A percentile compares a stretch with the other conserved stretches of the same genome.
Conservation (phyloP, 192 early-diverging fungal species). For the Linnemannia hyalina region DNA sequence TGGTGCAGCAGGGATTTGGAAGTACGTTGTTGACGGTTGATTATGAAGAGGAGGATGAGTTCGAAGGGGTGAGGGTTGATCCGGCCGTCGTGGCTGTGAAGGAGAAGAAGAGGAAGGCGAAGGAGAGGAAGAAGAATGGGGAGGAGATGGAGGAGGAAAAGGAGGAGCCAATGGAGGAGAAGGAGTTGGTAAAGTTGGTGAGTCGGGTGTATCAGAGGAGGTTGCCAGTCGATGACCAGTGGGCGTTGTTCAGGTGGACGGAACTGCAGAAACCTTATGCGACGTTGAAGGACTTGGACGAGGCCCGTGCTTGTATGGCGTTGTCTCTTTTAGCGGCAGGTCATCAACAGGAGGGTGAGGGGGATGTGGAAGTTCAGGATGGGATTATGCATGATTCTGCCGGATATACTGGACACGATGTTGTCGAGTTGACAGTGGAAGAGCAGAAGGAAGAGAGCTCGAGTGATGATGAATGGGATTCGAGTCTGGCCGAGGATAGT, state of each 20-base stretch:
- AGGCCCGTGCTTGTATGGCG: not conserved
- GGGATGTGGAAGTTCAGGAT: not conserved
- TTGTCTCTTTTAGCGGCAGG: not conserved
- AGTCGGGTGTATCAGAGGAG: too few relatives aligned
- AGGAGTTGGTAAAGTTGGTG: not conserved
- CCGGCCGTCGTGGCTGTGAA: not conserved
- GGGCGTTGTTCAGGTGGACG: slow-evolving; percentile 20
- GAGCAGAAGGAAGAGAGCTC: too few relatives aligned
- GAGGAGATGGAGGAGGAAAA: not conserved
- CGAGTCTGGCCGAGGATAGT: too few relatives aligned
- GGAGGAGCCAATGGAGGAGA: not conserved
- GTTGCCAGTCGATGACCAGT: not conserved
- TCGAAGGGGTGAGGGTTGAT: not conserved
- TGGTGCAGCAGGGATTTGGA: not conserved
- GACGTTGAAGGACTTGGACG: slow-evolving; percentile 4
- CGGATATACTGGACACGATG: too few relatives aligned
- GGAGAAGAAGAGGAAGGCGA: not conserved
- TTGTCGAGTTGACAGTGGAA: too few relatives aligned
- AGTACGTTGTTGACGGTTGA: not conserved
- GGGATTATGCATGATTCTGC: too few relatives aligned
- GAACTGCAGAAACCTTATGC: not conserved
- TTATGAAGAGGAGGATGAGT: not conserved
- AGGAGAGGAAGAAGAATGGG: not conserved
- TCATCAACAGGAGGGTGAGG: not conserved
- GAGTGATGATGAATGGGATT: too few relatives aligned